These are phyloP conservation scores for Domatiomyces globalis DNA, from an alignment of 2,329 filamentous ascomycete species.

Conservation along the genomic window DNA sequence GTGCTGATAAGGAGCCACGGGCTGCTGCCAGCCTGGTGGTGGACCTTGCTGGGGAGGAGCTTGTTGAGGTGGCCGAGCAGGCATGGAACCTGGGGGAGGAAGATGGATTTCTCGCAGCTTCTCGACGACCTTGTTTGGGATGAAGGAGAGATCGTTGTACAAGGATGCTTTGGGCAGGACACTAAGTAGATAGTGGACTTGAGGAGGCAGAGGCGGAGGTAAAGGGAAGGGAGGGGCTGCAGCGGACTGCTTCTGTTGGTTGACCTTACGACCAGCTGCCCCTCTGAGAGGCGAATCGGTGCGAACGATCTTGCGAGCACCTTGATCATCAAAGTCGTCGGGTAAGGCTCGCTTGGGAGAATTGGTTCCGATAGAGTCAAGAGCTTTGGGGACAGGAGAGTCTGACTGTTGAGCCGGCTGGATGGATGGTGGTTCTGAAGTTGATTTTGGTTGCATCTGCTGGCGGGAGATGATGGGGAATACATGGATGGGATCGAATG, in stretches of 20 bases:
- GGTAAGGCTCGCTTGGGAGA: conserved; percentile 46
- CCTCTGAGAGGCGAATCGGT: conserved; percentile 91
- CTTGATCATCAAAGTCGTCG: conserved; percentile 60
- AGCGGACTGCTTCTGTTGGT: conserved; percentile 47
- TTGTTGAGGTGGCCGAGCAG: conserved; percentile 8
- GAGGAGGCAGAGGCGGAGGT: conserved; percentile 55
- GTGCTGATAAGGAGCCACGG: conserved; percentile 22
- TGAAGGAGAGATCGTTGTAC: conserved; percentile 59
- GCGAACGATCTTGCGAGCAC: conserved; percentile 72
- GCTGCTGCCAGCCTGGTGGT: conserved; percentile 22
- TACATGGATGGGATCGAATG: conserved; percentile 70
- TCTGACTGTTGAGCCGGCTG: conserved; percentile 18
- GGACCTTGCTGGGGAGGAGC: conserved; percentile 6
- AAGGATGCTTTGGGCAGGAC: conserved; percentile 60
- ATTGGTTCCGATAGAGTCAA: conserved; percentile 24
- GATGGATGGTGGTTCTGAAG: conserved; percentile 28
- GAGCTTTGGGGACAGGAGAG: conserved; percentile 25
- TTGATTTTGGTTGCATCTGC: conserved; percentile 55
- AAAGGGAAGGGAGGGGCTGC: conserved; percentile 32
- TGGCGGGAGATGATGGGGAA: conserved; percentile 66
- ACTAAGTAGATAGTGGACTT: conserved; percentile 48
- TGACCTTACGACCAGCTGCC: conserved; percentile 68
- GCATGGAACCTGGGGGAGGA: conserved; percentile 41
- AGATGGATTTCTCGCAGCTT: conserved; percentile 42
- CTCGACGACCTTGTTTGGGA: conserved; percentile 54